Conservation (phyloP, 192 early-diverging fungal species). For the Gonapodya prolifera region DNA sequence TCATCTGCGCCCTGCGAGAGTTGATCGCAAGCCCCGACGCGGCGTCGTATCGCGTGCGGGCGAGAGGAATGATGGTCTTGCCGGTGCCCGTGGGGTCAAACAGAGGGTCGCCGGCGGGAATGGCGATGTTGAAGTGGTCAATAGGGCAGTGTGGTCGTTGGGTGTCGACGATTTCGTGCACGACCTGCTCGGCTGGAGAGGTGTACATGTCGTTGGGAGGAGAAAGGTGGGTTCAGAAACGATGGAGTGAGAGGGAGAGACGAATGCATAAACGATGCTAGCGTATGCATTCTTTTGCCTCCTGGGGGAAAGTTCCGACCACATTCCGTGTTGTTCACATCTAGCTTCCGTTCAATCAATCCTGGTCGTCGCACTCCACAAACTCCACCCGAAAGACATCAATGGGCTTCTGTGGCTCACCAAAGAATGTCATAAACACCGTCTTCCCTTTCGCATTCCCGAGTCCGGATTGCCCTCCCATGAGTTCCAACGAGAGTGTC, state of each 20-base stretch:
- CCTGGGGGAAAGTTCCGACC: too few species aligned
- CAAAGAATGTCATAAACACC: neutral
- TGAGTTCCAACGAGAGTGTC: neutral
- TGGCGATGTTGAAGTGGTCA: neutral
- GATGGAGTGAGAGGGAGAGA: neutral
- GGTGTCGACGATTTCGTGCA: neutral
- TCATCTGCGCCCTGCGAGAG: neutral
- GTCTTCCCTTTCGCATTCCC: neutral
- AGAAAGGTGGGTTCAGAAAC: neutral
- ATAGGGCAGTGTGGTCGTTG: neutral
- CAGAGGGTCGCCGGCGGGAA: neutral
- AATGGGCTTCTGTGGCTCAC: too few species aligned
- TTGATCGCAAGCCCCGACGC: neutral
- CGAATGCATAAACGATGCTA: too few species aligned
- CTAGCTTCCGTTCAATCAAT: too few species aligned
- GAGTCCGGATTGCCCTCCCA: neutral
- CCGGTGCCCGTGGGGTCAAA: neutral
- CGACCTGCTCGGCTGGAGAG: neutral
- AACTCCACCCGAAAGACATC: too few species aligned
- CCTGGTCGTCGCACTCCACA: too few species aligned
- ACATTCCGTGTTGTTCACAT: too few species aligned
- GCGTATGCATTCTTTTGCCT: too few species aligned
- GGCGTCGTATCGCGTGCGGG: neutral
- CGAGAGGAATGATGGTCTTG: neutral
- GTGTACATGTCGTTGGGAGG: neutral